These are phyloP conservation scores for Cladochytrium replicatum DNA, from an alignment of 192 early-diverging fungal genomes.

Conservation along the genomic window DNA sequence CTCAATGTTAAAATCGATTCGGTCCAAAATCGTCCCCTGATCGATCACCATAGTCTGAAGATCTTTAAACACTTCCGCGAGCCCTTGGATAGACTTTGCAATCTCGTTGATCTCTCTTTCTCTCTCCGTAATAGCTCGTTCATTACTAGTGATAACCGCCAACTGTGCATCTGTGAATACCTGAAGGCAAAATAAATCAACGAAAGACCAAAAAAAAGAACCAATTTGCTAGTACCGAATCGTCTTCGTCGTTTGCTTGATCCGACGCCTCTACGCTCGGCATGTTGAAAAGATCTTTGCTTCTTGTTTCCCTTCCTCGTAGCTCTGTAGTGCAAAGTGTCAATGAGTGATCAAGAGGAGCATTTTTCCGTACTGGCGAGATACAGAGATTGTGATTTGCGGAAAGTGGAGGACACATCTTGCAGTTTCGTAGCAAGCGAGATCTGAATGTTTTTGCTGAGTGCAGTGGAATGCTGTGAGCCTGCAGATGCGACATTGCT, in stretches of 20 bases:
- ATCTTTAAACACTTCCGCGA: constrained; percentile 87
- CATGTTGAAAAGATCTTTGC: constrained; percentile 31
- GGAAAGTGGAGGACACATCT: constrained; percentile 64
- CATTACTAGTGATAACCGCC: constrained; percentile 63
- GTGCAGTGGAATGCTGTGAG: too few relatives aligned
- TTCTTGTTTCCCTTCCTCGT: constrained; percentile 24
- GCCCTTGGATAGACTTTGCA: constrained; percentile 75
- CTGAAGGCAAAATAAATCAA: constrained; percentile 27
- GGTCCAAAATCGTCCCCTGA: constrained; percentile 91
- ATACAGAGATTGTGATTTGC: constrained; percentile 81
- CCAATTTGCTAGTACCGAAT: too few relatives aligned
- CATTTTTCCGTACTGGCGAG: constrained; percentile 86
- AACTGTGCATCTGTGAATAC: constrained; percentile 83
- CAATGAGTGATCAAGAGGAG: too few relatives aligned
- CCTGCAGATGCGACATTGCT: constrained; percentile 6
- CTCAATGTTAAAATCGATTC: constrained; percentile 97
- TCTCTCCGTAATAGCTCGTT: constrained; percentile 64
- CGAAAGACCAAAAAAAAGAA: too few relatives aligned
- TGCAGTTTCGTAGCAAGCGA: constrained; percentile 84
- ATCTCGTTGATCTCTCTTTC: constrained; percentile 91
- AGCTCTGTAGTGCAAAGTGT: constrained; percentile 25
- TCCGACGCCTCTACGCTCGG: too few relatives aligned
- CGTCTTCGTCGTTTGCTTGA: too few relatives aligned
- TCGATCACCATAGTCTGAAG: constrained; percentile 95
- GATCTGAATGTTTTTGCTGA: constrained; percentile 92